These are phyloP conservation scores for Pseudogymnoascus destructans DNA, from an alignment of 2,329 filamentous ascomycete species.

Conservation along the genomic window DNA sequence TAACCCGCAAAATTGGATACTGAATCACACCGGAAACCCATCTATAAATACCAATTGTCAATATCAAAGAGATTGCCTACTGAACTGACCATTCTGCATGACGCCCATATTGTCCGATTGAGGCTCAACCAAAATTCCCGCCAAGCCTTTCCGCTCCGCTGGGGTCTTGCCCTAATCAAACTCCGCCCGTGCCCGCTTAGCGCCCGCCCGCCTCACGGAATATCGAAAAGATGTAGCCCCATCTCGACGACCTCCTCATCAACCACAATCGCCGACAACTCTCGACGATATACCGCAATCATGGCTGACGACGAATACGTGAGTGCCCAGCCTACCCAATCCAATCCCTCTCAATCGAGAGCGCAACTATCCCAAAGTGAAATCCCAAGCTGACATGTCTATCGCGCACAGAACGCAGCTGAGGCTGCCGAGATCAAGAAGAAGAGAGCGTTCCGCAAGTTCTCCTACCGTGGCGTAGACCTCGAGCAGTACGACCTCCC, in stretches of 20 bases:
- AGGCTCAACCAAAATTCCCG: neutral
- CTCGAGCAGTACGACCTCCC: conserved; percentile 78
- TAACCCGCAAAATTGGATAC: neutral
- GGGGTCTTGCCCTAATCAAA: conserved; percentile 6
- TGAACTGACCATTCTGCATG: neutral
- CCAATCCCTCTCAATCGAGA: neutral
- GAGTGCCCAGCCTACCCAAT: conserved; percentile 30
- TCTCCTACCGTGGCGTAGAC: conserved; percentile 98
- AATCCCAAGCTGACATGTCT: conserved; percentile 25
- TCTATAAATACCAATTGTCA: neutral
- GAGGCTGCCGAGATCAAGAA: conserved; percentile 99
- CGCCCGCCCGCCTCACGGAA: neutral
- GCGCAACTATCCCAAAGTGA: neutral
- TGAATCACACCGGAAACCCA: neutral
- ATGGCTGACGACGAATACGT: conserved; percentile 75
- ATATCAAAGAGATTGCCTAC: neutral
- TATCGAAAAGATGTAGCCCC: conserved; percentile 5
- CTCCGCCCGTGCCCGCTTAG: conserved; percentile 5
- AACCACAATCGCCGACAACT: conserved; percentile 15
- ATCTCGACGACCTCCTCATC: conserved; percentile 9
- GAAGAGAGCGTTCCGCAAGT: conserved; percentile 99
- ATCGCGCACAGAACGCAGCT: conserved; percentile 65
- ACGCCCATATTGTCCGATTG: neutral
- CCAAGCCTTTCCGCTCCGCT: conserved; percentile 9
- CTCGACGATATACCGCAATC: conserved; percentile 36